These are phyloP conservation scores for Stramenopiles sp. DNA, from an alignment of 352 stramenopile genomes.

Conservation along the genomic window DNA sequence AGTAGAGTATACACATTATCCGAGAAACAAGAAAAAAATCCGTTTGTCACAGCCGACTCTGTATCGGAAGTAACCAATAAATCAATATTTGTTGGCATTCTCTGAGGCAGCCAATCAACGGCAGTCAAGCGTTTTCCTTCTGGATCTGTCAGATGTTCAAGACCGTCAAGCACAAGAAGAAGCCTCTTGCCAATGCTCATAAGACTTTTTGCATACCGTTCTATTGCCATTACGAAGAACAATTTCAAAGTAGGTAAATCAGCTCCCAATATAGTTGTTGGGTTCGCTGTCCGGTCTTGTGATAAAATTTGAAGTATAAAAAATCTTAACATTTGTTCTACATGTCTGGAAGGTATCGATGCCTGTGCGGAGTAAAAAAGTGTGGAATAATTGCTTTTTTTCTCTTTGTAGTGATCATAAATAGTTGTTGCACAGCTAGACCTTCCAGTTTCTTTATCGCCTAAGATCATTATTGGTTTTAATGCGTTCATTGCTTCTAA, in stretches of 20 bases:
- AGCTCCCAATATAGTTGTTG: not conserved
- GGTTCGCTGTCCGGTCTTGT: not conserved
- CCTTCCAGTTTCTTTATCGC: not conserved
- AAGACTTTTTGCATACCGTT: not conserved
- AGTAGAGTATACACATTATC: not conserved
- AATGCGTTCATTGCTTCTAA: not conserved
- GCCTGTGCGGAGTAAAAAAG: not conserved
- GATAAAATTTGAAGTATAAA: not conserved
- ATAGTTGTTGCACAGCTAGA: not conserved
- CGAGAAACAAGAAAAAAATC: not conserved
- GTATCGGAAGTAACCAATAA: not conserved
- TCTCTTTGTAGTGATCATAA: not conserved
- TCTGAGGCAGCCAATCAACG: not conserved
- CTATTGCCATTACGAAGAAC: not conserved
- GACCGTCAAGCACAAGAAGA: not conserved
- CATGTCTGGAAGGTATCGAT: not conserved
- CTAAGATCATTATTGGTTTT: conserved; percentile 5
- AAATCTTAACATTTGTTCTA: not conserved
- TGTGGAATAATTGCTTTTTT: not conserved
- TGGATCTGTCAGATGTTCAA: not conserved
- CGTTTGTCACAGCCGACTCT: not conserved
- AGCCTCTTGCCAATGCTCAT: not conserved
- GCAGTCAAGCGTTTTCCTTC: not conserved
- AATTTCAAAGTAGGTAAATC: not conserved
- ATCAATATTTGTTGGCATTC: not conserved